Conservation (phyloP, 108 stramenopile species). For the Parietichytrium sp. region DNA sequence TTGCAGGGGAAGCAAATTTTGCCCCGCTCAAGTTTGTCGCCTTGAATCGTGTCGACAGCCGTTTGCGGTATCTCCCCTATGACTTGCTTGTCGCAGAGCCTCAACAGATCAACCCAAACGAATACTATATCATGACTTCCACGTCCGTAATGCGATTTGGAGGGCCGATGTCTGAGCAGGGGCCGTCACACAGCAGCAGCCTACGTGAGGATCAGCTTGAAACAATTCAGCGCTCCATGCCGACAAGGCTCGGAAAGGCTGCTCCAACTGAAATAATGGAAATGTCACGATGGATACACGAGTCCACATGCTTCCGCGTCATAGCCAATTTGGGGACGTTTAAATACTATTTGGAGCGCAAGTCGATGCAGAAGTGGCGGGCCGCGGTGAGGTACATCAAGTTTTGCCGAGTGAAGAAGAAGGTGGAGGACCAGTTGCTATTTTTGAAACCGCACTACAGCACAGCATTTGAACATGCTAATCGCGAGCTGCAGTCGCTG, state of each 20-base stretch:
- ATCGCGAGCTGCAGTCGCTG: not conserved
- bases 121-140: slow-evolving; percentile 26
- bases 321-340: slow-evolving; percentile 7
- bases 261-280: slow-evolving; percentile 1
- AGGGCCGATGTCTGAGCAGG: too few species aligned
- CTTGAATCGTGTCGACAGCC: not conserved
- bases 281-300: slow-evolving; percentile 21
- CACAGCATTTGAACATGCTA: not conserved
- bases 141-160: slow-evolving; percentile 33
- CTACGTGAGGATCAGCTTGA: not conserved
- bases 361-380: not conserved
- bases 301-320: slow-evolving; percentile 28
- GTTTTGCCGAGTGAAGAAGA: slow-evolving; percentile 13
- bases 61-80: not conserved
- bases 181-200: too few species aligned
- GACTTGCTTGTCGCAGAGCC: not conserved
- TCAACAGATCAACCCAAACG: not conserved
- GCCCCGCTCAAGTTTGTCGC: slow-evolving; percentile 28
- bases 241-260: not conserved
- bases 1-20: not conserved
- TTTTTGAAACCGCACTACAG: not conserved
- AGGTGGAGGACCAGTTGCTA: not conserved
- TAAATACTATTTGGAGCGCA: slow-evolving; percentile 5
- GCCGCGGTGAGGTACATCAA: slow-evolving; percentile 37
- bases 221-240: not conserved